Evolutionary conservation across 2,329 filamentous ascomycete genomes (phyloP).

Genomic region (Aspergillus floridensis): DNA sequence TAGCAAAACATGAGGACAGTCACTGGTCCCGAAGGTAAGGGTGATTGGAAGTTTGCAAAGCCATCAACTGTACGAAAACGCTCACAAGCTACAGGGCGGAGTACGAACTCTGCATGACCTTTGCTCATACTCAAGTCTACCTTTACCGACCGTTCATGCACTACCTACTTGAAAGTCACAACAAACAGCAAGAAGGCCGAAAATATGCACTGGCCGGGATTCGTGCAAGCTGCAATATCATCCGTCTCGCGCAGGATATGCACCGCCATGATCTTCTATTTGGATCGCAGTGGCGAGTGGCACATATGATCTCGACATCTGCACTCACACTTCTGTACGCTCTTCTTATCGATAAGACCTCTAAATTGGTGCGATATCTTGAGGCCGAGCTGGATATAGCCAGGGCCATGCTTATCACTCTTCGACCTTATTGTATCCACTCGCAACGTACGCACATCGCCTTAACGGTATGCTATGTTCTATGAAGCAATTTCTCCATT

Average conservation of each 20-base stretch:
- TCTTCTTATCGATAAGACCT: conserved; percentile 1
- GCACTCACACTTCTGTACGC: conserved; percentile 9
- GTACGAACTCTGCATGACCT: conserved; percentile 10
- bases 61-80: neutral
- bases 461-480: neutral
- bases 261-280: conserved; percentile 6
- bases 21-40: conserved; percentile 2
- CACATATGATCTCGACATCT: conserved; percentile 7
- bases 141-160: conserved; percentile 15
- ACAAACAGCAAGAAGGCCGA: conserved; percentile 1
- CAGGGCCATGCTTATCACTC: neutral
- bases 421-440: conserved; percentile 4
- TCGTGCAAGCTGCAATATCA: conserved; percentile 13
- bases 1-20: neutral
- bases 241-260: conserved; percentile 15
- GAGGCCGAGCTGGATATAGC: conserved; percentile 1
- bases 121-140: conserved; percentile 10
- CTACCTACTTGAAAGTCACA: neutral
- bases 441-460: conserved; percentile 4
- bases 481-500: no score
- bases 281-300: conserved; percentile 9
- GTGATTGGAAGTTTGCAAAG: no score
- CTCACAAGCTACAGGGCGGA: conserved; percentile 5
- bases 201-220: conserved; percentile 10
- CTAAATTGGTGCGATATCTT: neutral